Conservation (phyloP, 2,329 filamentous ascomycete genomes). For the Pyricularia pennisetigena region DNA sequence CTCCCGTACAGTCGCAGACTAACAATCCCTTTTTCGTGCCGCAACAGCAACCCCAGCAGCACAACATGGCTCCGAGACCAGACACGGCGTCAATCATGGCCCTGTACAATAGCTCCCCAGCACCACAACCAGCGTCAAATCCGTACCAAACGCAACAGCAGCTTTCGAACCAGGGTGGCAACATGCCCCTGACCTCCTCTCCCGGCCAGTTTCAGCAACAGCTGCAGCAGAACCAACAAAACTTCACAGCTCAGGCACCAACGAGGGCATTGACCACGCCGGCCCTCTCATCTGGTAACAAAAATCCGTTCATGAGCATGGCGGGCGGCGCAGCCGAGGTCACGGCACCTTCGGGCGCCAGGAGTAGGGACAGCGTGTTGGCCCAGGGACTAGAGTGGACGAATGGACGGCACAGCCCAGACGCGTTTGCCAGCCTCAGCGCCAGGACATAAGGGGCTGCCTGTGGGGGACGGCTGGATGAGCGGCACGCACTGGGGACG, state of each 20-base stretch:
- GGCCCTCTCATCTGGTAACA: slow-evolving; percentile 24
- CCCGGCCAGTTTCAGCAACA: slow-evolving; percentile 12
- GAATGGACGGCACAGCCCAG: slow-evolving; percentile 66
- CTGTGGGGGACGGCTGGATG: neutral
- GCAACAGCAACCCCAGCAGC: slow-evolving; percentile 13
- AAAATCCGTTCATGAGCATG: slow-evolving; percentile 47
- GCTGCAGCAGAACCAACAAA: slow-evolving; percentile 12
- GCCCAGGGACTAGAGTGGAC: slow-evolving; percentile 55
- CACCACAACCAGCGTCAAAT: slow-evolving; percentile 38
- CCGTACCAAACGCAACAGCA: slow-evolving; percentile 18
- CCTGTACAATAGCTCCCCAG: slow-evolving; percentile 44
- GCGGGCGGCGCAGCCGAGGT: slow-evolving; percentile 11
- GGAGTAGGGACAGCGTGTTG: slow-evolving; percentile 64
- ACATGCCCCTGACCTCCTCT: slow-evolving; percentile 5
- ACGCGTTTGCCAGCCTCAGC: slow-evolving; percentile 70
- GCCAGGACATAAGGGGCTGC: slow-evolving; percentile 37
- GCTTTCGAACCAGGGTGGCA: slow-evolving; percentile 19
- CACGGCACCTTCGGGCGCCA: slow-evolving; percentile 23
- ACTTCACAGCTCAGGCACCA: neutral
- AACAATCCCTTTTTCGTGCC: slow-evolving; percentile 23
- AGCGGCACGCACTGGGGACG: neutral
- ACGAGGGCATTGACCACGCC: slow-evolving; percentile 5
- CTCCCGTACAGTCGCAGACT: slow-evolving; percentile 5
- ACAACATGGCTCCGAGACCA: slow-evolving; percentile 34
- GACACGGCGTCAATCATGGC: slow-evolving; percentile 70